These are phyloP conservation scores for Saccharum officinarum DNA, from an alignment of 176 grass and related monocot genomes.

Conservation along the genomic window DNA sequence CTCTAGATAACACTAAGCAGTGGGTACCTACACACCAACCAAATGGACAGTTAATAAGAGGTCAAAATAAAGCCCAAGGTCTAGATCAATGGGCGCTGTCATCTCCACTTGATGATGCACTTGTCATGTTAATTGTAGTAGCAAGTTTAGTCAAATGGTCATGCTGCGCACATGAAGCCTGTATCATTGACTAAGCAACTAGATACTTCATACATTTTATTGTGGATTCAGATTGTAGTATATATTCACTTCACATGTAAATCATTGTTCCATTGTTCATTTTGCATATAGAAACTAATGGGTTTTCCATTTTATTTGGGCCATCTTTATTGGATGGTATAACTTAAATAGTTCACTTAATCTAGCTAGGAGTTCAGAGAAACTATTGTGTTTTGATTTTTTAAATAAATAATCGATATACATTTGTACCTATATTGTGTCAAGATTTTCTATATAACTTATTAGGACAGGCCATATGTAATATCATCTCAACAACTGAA, in stretches of 20 bases:
- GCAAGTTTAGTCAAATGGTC: conserved; percentile 4
- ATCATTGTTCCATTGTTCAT: too few species aligned
- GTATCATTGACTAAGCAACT: too few species aligned
- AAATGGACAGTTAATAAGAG: not conserved
- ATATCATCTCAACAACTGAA: too few species aligned
- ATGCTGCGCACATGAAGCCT: not conserved
- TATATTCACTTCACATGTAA: not conserved
- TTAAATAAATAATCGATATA: not conserved
- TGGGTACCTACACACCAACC: not conserved
- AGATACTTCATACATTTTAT: not conserved
- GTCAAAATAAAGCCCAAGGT: not conserved
- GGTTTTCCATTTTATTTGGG: not conserved
- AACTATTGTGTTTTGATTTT: not conserved
- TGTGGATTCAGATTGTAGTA: not conserved
- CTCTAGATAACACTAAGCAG: not conserved
- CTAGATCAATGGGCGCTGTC: not conserved
- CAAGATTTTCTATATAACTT: too few species aligned
- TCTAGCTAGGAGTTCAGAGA: too few species aligned
- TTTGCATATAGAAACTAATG: not conserved
- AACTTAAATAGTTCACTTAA: not conserved
- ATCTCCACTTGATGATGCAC: not conserved
- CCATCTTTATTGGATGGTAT: not conserved
- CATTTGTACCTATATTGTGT: too few species aligned
- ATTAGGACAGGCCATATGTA: too few species aligned
- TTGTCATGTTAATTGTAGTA: not conserved